Base-by-base conservation (phyloP, 2,329 filamentous ascomycete genomes). In the Massarina eburnea region DNA sequence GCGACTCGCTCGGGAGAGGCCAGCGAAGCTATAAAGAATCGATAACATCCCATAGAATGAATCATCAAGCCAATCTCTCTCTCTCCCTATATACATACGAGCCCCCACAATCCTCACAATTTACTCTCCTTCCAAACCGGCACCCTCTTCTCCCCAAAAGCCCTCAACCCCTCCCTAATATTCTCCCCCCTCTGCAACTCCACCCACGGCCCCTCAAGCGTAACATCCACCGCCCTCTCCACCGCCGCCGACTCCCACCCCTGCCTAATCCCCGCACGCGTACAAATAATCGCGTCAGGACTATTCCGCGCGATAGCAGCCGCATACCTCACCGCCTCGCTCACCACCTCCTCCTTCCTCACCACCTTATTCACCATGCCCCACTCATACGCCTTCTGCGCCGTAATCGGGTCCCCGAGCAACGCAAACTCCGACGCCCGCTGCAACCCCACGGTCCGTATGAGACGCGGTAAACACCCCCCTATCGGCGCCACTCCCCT, bases 161-260 rank as follows among this genome's bases (percentile, higher is more conserved):
- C 58, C 35, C 47, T 50, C 40, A 58, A 21, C 8, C 57, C 57
- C 19, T 57, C 52, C 15, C 45, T 38, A 21, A 61, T 78, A 27
- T 74, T 73, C 1, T 75, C 77, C 15, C 61, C 66, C 0, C 75
- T 76, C 37, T 71, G 65, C 17, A 78, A 74, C 58, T 79, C 76
- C 6, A 73, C 73, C 17, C 60, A 58, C 27, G 57, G 52, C 4
- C 72, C 68, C 34, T 57, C 54, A 1, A 51, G n/a, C 35, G 48
- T 52, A 10, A 52, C 34, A 26, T 53, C 48, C 8, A 55, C 50
- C 15, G 57, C 57, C 17, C 49, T 40, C 36, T 62, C 59, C 30
- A 59, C 60, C 17, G 33, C 39, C 8, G 49, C 57, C 12, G 43
- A 49, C 41, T 61, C 57, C 60, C 60, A 63, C 3, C 52, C 55